A percentile compares a stretch with the other conserved stretches of the same genome.
Evolutionary conservation across 345 rosid genomes (phyloP).

Genomic region (Sonneratia caseolaris): DNA sequence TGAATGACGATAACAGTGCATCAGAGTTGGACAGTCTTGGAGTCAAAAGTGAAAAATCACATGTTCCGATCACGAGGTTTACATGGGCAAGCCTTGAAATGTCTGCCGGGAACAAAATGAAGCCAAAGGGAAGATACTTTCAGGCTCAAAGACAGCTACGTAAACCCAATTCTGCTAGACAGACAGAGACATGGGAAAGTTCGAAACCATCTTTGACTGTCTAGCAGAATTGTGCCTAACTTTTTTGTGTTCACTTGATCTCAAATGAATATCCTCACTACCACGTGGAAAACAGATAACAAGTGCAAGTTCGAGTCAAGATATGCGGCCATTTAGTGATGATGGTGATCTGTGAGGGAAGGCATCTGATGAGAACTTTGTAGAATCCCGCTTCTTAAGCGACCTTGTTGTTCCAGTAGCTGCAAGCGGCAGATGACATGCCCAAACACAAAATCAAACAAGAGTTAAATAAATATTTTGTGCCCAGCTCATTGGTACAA

Average conservation of each 20-base stretch:
- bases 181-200: conserved; percentile 58
- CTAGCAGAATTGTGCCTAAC: conserved; percentile 30
- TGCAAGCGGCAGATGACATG: no score
- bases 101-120: background rate
- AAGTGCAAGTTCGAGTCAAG: no score
- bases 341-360: no score
- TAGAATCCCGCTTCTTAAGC: no score
- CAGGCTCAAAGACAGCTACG: conserved; percentile 1
- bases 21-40: background rate
- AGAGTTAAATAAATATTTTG: no score
- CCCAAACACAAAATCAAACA: no score
- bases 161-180: background rate
- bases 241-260: conserved; percentile 39
- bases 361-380: no score
- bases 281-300: no score
- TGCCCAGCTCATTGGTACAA: no score
- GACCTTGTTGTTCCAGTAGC: no score
- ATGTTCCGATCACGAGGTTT: background rate
- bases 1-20: background rate
- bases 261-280: conserved; percentile 60
- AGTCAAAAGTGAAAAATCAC: background rate
- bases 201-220: conserved; percentile 38
- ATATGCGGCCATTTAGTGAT: no score
- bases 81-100: background rate
- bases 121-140: background rate